Evolutionary conservation across 108 stramenopile species (phyloP).

Genomic region (Chaetoceros tenuissimus): DNA sequence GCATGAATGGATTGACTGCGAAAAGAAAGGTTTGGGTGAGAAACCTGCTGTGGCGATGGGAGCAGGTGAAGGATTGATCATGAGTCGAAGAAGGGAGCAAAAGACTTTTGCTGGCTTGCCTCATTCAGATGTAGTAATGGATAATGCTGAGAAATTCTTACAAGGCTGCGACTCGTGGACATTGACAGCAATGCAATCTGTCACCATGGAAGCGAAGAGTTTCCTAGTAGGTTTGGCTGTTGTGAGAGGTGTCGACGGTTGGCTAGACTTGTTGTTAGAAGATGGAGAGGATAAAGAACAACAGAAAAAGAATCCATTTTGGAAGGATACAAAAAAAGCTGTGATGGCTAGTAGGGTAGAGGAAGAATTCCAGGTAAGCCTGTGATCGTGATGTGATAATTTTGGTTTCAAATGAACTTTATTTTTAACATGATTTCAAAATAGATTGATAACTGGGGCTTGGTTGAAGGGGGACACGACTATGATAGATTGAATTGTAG

Average conservation of each 20-base stretch:
- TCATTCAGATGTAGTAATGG: conserved; percentile 60
- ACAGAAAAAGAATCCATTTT: conserved; percentile 1
- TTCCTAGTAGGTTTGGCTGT: conserved; percentile 76
- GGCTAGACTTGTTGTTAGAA: not conserved
- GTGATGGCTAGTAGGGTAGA: conserved; percentile 85
- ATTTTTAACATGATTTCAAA: no score
- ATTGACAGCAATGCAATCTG: conserved; percentile 67
- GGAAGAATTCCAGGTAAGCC: conserved; percentile 99
- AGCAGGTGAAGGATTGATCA: conserved; percentile 52
- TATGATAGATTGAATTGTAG: conserved; percentile 82
- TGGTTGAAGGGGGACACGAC: conserved; percentile 98
- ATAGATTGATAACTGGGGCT: conserved; percentile 90
- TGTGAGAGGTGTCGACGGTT: conserved; percentile 12
- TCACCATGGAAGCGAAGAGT: conserved; percentile 83
- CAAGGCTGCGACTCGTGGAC: conserved; percentile 77
- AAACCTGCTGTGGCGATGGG: conserved; percentile 54
- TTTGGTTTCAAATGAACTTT: no score
- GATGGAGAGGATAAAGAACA: not conserved
- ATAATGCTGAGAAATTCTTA: conserved; percentile 41
- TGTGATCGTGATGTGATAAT: no score
- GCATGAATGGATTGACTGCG: conserved; percentile 30
- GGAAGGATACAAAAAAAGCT: conserved; percentile 44
- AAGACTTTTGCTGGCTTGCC: conserved; percentile 50
- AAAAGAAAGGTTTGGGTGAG: conserved; percentile 18
- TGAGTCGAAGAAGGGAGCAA: conserved; percentile 44